These are phyloP conservation scores for Colletotrichum godetiae DNA, from an alignment of 2,329 filamentous ascomycete species.

Conservation along the genomic window DNA sequence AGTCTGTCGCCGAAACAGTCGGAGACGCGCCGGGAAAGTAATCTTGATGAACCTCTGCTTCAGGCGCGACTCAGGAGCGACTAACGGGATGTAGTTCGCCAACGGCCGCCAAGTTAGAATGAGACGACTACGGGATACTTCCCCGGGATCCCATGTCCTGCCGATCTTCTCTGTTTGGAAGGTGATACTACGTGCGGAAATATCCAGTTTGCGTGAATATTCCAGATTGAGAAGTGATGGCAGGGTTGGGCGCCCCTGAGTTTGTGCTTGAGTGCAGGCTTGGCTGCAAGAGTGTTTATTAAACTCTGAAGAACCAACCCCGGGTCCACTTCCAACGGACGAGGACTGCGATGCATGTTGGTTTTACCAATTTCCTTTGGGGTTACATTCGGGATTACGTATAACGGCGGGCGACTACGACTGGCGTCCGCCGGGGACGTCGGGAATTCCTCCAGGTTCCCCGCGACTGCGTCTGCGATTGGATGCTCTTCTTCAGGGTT, in stretches of 20 bases:
- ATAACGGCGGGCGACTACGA: neutral
- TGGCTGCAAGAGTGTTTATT: neutral
- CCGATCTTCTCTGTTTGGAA: slow-evolving; percentile 3
- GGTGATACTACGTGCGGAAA: neutral
- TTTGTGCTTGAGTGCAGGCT: neutral
- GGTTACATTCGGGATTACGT: neutral
- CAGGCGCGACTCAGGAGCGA: neutral
- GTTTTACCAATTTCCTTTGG: neutral
- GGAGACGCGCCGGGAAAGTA: neutral
- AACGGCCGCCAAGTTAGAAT: slow-evolving; percentile 6
- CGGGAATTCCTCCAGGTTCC: neutral
- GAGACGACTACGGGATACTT: neutral
- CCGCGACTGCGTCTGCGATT: neutral
- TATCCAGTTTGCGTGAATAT: neutral
- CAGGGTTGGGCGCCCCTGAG: neutral
- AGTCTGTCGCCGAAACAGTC: neutral
- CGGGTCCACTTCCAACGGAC: neutral
- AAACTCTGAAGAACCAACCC: neutral
- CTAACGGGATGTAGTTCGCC: neutral
- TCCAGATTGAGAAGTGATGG: neutral
- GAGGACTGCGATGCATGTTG: neutral
- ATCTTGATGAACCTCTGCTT: neutral
- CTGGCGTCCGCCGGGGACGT: neutral
- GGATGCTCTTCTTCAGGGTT: neutral
- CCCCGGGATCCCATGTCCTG: neutral